Evolutionary conservation across 2,329 filamentous ascomycete genomes (phyloP), one percentile per base, ranked within the genome.

Genomic region (Paradendryphiella salina): DNA sequence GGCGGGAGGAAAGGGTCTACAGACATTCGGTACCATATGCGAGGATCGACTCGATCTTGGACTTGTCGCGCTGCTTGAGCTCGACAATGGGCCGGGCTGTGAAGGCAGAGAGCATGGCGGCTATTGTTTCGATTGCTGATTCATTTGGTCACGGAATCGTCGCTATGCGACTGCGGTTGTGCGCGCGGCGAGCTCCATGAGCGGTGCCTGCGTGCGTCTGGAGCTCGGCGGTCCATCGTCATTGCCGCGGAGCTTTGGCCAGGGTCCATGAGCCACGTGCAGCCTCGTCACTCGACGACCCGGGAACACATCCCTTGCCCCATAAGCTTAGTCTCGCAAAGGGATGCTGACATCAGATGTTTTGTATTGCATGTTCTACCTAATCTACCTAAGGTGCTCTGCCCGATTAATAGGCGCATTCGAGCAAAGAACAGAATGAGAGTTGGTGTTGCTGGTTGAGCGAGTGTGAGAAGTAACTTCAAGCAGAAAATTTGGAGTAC

Each of bases 1-100:
- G 34, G 33, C n/a, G 31, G 31, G 18, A 15, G 31, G 15, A n/a
- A 11, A 18, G 47, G 56, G 39, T 36, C 10, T 29, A 15, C 40
- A 28, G 28, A 32, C 18, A 37, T 41, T 26, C 13, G 75, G 50
- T 80, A 90, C 88, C 91, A 76, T 96, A 90, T 55, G 93, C 90
- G 39, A 97, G 82, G 61, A 99, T 90, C 41, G 90, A 94, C 77
- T 99, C 94, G 76, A 99, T 96, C 80, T 88, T 94, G 61, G 90
- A 95, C 80, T 95, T 96, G 84, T 97, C 93, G 75, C 90, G 87
- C 75, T 86, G 86, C 78, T 89, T 92, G 68, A 99, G 88, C 88
- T 99, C 94, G 81, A 97, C 89, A 73, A 99, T 93, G 59, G 92
- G 89, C 70, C 90, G 89, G 79, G 94, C 92, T 65, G 89, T 96